Conservation (phyloP, 805 yeast genomes). For the Candida loeiensis region DNA sequence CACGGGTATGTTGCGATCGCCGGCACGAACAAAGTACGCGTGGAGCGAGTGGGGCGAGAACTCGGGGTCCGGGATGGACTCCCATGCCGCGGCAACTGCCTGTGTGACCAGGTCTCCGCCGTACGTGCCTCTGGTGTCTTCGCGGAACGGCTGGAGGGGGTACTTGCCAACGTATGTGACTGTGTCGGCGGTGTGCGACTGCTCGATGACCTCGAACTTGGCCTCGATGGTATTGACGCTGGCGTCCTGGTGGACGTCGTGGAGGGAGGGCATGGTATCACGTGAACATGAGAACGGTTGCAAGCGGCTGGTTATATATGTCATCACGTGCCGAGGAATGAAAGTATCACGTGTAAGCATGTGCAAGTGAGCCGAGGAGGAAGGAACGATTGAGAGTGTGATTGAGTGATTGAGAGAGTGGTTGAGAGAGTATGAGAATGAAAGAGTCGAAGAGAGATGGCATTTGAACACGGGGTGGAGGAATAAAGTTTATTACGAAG, state of each 20-base stretch:
- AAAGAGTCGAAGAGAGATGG: no score
- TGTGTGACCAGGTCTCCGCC: constrained; percentile 30
- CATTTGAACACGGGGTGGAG: no score
- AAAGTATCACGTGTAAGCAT: background rate
- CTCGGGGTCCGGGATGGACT: constrained; percentile 19
- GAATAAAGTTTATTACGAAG: no score
- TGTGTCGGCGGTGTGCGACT: constrained; percentile 11
- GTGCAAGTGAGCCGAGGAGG: no score
- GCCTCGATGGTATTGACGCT: constrained; percentile 10
- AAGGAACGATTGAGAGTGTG: no score
- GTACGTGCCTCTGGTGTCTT: constrained; percentile 24
- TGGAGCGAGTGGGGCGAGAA: constrained; percentile 27
- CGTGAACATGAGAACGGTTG: background rate
- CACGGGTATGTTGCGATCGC: constrained; percentile 18
- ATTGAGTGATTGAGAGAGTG: no score
- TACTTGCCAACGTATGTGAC: constrained; percentile 20
- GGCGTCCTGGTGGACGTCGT: constrained; percentile 6
- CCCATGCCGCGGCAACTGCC: constrained; percentile 27
- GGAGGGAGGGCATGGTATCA: constrained; percentile 1
- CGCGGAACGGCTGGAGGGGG: constrained; percentile 22
- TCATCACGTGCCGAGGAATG: background rate
- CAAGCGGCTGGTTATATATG: background rate
- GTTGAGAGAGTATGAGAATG: no score
- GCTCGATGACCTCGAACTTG: constrained; percentile 9
- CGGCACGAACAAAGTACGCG: constrained; percentile 27